Base-by-base conservation (phyloP, 2,329 filamentous ascomycete genomes). In the Phialophora chinensis region DNA sequence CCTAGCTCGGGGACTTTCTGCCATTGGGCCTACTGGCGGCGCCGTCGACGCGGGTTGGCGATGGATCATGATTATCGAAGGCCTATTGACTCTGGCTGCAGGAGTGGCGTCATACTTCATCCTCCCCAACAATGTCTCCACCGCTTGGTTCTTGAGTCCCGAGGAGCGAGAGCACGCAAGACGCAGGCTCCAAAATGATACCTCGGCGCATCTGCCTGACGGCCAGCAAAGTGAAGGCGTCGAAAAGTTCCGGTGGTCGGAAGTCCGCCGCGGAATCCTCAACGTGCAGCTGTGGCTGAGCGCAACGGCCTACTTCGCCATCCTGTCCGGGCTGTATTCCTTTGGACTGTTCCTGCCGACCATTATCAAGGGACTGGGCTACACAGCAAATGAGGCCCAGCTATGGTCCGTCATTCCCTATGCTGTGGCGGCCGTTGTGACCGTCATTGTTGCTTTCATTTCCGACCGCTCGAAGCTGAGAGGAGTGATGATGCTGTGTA, bases 231-330 rank as follows among this genome's bases (percentile, higher is more conserved):
- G 81, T 0, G 83, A 81, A 68, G 77, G 74, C 1, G 82, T 82
- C 0, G 92, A 96, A 75, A 83, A 88, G 12, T 95, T 93, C 79
- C 87, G 88, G 71, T 88, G 87, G 81, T 79, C 81, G 6, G 93
- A 91, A 75, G 84, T 95, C 68, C 91, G 87, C 84, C 85, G 86
- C 14, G 88, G 87, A 12, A 71, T 90, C 14, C 79, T 88, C 67
- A 88, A 88, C 6, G 72, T 94, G 17, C 88, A 85, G 66, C 92
- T 96, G 74, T 95, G 91, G 89, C 95, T 96, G 81, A 95, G 90
- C 25, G 94, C 88, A 78, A 80, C 85, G 1, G 90, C 87, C 10
- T 89, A 89, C 74, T 90, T 91, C 76, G 77, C 90, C 58, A 88
- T 93, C 68, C 94, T 93, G 76, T 92, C 92, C 87, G 91, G 91